A percentile compares a stretch with the other conserved stretches of the same genome.
Conservation (phyloP, 352 stramenopile species). For the Globisporangium barbulae region DNA sequence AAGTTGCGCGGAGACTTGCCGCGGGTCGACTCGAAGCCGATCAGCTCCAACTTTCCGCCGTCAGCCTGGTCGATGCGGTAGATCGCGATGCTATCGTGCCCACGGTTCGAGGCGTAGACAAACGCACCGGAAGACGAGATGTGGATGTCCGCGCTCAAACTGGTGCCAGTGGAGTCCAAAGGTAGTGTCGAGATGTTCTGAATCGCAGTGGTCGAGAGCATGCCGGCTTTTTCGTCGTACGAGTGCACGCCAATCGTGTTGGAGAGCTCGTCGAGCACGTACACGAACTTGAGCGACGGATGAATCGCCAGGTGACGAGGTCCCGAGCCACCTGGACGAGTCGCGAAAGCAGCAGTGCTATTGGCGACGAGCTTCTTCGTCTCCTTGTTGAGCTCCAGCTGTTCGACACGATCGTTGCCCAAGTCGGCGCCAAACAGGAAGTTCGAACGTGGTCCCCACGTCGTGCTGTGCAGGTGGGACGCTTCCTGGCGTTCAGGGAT, state of each 20-base stretch:
- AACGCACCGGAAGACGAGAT: conserved; percentile 34
- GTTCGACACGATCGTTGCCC: conserved; percentile 62
- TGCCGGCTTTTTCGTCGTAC: conserved; percentile 38
- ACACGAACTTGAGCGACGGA: conserved; percentile 39
- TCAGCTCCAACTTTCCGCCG: conserved; percentile 20
- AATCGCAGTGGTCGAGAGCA: conserved; percentile 37
- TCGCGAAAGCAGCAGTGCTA: conserved; percentile 34
- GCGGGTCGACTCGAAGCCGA: conserved; percentile 30
- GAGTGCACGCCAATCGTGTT: conserved; percentile 64
- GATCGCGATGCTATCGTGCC: conserved; percentile 35
- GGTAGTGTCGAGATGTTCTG: conserved; percentile 72
- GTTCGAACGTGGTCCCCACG: conserved; percentile 40
- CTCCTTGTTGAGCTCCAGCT: conserved; percentile 45
- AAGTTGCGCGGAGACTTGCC: conserved; percentile 36
- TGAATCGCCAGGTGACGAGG: conserved; percentile 83
- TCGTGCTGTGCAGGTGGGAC: conserved; percentile 72
- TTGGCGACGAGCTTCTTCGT: conserved; percentile 39
- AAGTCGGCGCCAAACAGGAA: conserved; percentile 57
- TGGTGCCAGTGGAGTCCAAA: conserved; percentile 31
- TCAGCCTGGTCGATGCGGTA: conserved; percentile 25
- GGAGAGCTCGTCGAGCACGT: conserved; percentile 68
- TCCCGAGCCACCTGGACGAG: conserved; percentile 42
- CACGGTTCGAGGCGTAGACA: conserved; percentile 45
- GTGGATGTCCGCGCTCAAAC: conserved; percentile 30
- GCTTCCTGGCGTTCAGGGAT: conserved; percentile 68